Evolutionary conservation across 2,329 filamentous ascomycete species (phyloP).

Genomic region (Penicillium sp.): DNA sequence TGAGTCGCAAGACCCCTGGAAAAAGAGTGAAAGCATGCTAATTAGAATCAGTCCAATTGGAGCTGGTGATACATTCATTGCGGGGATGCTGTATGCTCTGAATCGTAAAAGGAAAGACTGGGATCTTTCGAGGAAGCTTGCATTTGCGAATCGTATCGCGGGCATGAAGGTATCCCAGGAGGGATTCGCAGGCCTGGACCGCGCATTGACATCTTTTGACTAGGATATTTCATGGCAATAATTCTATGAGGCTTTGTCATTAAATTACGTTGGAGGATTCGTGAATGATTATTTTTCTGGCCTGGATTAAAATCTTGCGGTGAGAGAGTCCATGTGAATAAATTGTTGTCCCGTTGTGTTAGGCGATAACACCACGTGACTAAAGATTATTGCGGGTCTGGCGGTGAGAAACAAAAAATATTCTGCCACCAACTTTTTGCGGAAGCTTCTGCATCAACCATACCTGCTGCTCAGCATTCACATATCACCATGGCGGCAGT

Average conservation of each 20-base stretch:
- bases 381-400: slow-evolving; percentile 4
- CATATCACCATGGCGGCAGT: slow-evolving; percentile 66
- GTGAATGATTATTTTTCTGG: no score
- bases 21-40: background rate
- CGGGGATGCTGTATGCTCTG: slow-evolving; percentile 68
- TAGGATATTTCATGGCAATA: background rate
- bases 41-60: slow-evolving; percentile 63
- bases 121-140: slow-evolving; percentile 54
- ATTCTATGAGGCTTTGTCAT: background rate
- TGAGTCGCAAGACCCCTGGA: slow-evolving; percentile 46
- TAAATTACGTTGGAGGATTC: no score
- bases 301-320: background rate
- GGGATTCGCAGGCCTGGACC: slow-evolving; percentile 62
- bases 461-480: slow-evolving; percentile 15
- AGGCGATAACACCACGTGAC: slow-evolving; percentile 29
- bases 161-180: slow-evolving; percentile 69
- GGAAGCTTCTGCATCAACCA: slow-evolving; percentile 22
- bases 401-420: slow-evolving; percentile 42
- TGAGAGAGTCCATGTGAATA: background rate
- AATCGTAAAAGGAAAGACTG: slow-evolving; percentile 56
- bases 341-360: background rate
- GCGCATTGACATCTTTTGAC: slow-evolving; percentile 16
- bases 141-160: slow-evolving; percentile 68
- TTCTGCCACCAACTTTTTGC: slow-evolving; percentile 44
- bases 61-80: slow-evolving; percentile 76